Evolutionary conservation across 1,139 yeast genomes (phyloP), one percentile per base, ranked within the genome.

Genomic region (Meyerozyma sp.): DNA sequence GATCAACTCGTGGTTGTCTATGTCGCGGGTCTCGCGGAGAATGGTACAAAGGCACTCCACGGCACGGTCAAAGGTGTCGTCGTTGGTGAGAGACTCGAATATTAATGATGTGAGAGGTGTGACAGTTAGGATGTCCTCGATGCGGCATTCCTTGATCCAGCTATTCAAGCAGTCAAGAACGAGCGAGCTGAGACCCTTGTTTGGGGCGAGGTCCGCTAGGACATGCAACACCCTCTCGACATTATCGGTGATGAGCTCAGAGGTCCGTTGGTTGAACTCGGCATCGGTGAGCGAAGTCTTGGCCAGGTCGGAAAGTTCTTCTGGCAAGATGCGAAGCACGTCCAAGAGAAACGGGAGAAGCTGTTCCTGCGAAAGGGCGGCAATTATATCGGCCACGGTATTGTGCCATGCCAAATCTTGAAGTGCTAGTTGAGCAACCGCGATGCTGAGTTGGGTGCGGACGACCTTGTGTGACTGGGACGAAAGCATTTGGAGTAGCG

Each of bases 61-160:
- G 0, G 96, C 84, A n/a, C 86, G 81, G 44, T 91, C 97, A 59
- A 91, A 89, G 1, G 88, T 79, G 21, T 79, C 81, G 29, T 81
- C 85, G 42, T 75, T 70, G 8, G 75, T 59, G 40, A 93, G 67
- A 1, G 95, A 84, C 43, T 73, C 75, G 59, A 90, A 87, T 25
- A 91, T 77, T 44, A 90, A 65, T 11, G 77, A 70, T 25, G 91
- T 79, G 41, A 93, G 65, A 1, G 83, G 66, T 16, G 82, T 75
- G 32, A 86, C 77, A 14, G 79, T 70, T 41, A 89, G 63, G 29
- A 91, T 69, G 42, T 79, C 73, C 44, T 79, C 84, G 32, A 89
- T 74, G 3, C 93, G 87, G 42, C 89, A 79, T 59, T 93, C 98
- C 50, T 77, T 78, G 46, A 93, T 81, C 98, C 98, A 93, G 28